Percentiles rank a stretch among this genome's conserved stretches.
Conservation (phyloP, 805 yeast genomes). For the Wickerhamomyces bovis region DNA sequence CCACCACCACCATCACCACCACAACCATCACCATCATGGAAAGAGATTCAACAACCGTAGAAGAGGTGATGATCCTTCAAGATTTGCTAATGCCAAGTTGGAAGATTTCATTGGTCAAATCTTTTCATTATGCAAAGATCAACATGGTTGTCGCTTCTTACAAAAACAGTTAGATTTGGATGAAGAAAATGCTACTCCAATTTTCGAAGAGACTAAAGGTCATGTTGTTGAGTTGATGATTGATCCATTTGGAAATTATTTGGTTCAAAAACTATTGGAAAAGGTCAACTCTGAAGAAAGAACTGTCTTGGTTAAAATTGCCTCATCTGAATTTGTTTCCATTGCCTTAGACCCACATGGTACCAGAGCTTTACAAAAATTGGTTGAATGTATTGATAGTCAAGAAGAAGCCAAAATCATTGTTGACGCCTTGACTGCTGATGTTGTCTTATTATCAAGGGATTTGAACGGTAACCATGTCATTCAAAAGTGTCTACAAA, state of each 20-base stretch:
- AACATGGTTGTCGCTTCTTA: slow-evolving; percentile 91
- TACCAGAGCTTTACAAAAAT: slow-evolving; percentile 88
- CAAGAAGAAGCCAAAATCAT: slow-evolving; percentile 66
- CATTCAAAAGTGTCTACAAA: slow-evolving; percentile 84
- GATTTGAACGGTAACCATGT: slow-evolving; percentile 97
- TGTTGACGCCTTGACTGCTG: slow-evolving; percentile 53
- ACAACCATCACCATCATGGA: slow-evolving; percentile 10
- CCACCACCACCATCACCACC: slow-evolving; percentile 5
- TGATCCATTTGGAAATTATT: slow-evolving; percentile 96
- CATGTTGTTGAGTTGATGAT: slow-evolving; percentile 84
- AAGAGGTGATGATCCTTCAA: slow-evolving; percentile 58
- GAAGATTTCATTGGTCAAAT: slow-evolving; percentile 69
- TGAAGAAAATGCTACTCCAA: slow-evolving; percentile 58
- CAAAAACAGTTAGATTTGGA: slow-evolving; percentile 78
- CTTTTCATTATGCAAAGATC: slow-evolving; percentile 83
- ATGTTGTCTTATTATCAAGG: slow-evolving; percentile 73
- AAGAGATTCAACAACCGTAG: slow-evolving; percentile 19
- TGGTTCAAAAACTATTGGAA: slow-evolving; percentile 86
- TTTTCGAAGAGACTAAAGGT: slow-evolving; percentile 73
- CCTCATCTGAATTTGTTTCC: slow-evolving; percentile 65
- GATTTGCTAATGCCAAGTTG: slow-evolving; percentile 59
- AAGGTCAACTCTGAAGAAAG: slow-evolving; percentile 67
- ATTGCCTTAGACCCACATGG: slow-evolving; percentile 94
- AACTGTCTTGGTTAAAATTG: slow-evolving; percentile 58
- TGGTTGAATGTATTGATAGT: slow-evolving; percentile 74